Percentiles rank a stretch among this genome's conserved stretches.
These are phyloP conservation scores for Aspergillus olivimuriae DNA, from an alignment of 495 filamentous ascomycete genomes.

Conservation along the genomic window DNA sequence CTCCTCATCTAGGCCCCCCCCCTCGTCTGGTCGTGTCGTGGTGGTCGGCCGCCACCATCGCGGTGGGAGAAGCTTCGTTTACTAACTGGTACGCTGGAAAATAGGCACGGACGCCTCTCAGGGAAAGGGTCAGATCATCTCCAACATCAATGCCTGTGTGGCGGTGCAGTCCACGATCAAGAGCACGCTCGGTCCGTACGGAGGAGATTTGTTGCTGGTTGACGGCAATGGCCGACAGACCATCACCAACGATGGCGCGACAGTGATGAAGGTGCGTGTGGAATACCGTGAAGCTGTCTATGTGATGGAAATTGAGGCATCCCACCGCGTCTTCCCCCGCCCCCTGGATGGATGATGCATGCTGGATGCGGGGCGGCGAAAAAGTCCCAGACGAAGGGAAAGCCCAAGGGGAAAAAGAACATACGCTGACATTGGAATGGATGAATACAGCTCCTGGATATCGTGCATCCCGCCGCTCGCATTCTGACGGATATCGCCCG, in stretches of 20 bases:
- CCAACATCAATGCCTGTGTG: constrained; percentile 97
- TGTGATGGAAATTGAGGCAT: too few species aligned
- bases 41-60: too few species aligned
- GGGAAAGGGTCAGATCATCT: constrained; percentile 93
- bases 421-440: constrained; percentile 9
- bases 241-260: constrained; percentile 98
- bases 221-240: constrained; percentile 93
- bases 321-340: too few species aligned
- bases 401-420: too few species aligned
- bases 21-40: too few species aligned
- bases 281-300: too few species aligned
- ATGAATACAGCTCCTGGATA: constrained; percentile 74
- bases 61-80: constrained; percentile 13
- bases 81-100: constrained; percentile 10
- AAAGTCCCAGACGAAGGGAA: not conserved
- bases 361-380: not conserved
- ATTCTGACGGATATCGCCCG: constrained; percentile 98
- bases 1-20: too few species aligned
- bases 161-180: constrained; percentile 96
- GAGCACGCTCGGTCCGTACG: constrained; percentile 94
- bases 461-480: constrained; percentile 94
- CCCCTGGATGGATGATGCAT: constrained; percentile 87
- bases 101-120: constrained; percentile 94
- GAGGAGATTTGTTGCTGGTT: constrained; percentile 91
- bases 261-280: constrained; percentile 86